Percentiles rank a stretch among this genome's conserved stretches.
Evolutionary conservation across 2,329 filamentous ascomycete genomes (phyloP).

Genomic region (Coniochaeta sp.): DNA sequence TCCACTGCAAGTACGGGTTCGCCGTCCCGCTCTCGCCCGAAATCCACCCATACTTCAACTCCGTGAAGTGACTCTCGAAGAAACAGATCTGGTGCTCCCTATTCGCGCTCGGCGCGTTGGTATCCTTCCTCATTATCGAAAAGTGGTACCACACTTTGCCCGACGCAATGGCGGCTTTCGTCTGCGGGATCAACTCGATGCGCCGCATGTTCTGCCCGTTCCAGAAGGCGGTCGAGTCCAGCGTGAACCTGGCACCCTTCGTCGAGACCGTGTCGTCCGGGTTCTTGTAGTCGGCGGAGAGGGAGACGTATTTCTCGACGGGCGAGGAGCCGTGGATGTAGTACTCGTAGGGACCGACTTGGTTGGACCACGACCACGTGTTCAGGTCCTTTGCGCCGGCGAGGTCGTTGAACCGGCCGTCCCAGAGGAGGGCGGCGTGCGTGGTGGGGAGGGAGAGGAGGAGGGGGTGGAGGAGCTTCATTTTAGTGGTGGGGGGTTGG

Average conservation of each 20-base stretch:
- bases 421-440: slow-evolving; percentile 38
- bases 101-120: slow-evolving; percentile 52
- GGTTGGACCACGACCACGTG: slow-evolving; percentile 61
- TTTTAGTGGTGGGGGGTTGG: slow-evolving; percentile 9
- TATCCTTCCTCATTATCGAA: slow-evolving; percentile 51
- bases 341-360: slow-evolving; percentile 66
- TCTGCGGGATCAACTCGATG: slow-evolving; percentile 68
- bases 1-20: slow-evolving; percentile 55
- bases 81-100: slow-evolving; percentile 61
- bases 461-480: slow-evolving; percentile 5
- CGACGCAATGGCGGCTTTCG: slow-evolving; percentile 54
- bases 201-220: slow-evolving; percentile 67
- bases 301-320: slow-evolving; percentile 54
- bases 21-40: slow-evolving; percentile 35
- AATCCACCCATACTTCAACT: slow-evolving; percentile 63
- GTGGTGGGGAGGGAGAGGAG: slow-evolving; percentile 11
- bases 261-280: slow-evolving; percentile 52
- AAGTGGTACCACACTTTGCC: slow-evolving; percentile 69
- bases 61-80: slow-evolving; percentile 67
- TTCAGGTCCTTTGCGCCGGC: slow-evolving; percentile 45
- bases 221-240: slow-evolving; percentile 59
- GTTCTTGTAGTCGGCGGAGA: slow-evolving; percentile 56
- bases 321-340: slow-evolving; percentile 62
- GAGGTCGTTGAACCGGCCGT: slow-evolving; percentile 59
- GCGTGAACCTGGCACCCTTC: slow-evolving; percentile 63